Evolutionary conservation across 177 flowering plant genomes (phyloP).

Genomic region (Vitis hybrid): DNA sequence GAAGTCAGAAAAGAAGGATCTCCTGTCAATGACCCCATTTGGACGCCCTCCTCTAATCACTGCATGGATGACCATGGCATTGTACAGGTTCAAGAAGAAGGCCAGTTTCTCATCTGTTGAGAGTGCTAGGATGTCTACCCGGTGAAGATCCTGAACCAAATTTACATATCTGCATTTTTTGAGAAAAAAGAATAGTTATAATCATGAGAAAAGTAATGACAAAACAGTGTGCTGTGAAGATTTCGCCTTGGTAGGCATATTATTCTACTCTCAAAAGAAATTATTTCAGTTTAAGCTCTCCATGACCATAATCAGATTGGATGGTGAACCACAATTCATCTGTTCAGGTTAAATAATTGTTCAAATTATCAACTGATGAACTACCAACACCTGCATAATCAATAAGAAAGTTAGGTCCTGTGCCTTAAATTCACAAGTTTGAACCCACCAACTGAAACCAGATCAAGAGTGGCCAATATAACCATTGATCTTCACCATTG

Average conservation of each 20-base stretch:
- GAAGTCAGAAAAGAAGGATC: slow-evolving; percentile 70
- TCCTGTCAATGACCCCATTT: slow-evolving; percentile 70
- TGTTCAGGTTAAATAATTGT: too few relatives aligned
- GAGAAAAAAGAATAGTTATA: background rate
- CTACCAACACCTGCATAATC: too few relatives aligned
- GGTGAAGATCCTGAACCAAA: slow-evolving; percentile 71
- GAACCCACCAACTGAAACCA: too few relatives aligned
- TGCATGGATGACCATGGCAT: slow-evolving; percentile 95
- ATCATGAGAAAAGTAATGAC: background rate
- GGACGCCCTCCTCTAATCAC: slow-evolving; percentile 76
- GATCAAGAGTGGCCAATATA: too few relatives aligned
- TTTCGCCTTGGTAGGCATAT: too few relatives aligned
- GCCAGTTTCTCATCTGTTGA: slow-evolving; percentile 64
- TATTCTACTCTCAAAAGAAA: too few relatives aligned
- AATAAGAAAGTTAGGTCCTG: too few relatives aligned
- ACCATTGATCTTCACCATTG: too few relatives aligned
- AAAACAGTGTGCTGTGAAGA: background rate
- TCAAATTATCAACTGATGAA: too few relatives aligned
- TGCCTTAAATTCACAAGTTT: too few relatives aligned
- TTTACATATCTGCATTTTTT: slow-evolving; percentile 67
- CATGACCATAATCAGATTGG: too few relatives aligned
- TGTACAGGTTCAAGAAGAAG: slow-evolving; percentile 84
- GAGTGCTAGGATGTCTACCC: slow-evolving; percentile 55
- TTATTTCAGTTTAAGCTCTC: background rate
- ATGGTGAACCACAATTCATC: too few relatives aligned